Conservation (phyloP, 148 eudicot genomes). For the Chenopodium formosanum region DNA sequence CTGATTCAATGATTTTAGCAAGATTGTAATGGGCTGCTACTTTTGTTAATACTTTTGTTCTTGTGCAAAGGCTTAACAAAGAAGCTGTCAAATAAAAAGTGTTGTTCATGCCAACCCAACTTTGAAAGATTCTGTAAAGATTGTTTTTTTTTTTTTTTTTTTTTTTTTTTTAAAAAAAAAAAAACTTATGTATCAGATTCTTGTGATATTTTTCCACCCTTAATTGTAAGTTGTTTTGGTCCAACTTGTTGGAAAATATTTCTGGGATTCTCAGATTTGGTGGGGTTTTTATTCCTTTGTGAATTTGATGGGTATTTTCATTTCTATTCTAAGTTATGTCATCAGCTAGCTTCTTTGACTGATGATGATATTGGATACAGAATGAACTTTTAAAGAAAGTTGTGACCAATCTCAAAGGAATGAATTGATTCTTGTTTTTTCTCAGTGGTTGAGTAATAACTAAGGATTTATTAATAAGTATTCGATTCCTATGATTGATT, state of each 20-base stretch:
- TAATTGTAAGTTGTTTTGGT: slow-evolving; percentile 18
- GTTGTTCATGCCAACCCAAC: slow-evolving; percentile 8
- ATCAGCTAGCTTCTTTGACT: slow-evolving; percentile 28
- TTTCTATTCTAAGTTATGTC: slow-evolving; percentile 21
- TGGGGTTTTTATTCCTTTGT: slow-evolving; percentile 18
- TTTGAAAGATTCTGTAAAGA: slow-evolving; percentile 18
- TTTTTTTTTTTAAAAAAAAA: background rate
- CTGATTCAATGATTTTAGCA: slow-evolving; percentile 1
- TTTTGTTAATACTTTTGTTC: slow-evolving; percentile 1
- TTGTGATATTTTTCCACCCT: slow-evolving; percentile 13
- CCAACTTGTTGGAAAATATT: slow-evolving; percentile 23
- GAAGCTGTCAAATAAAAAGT: slow-evolving; percentile 12
- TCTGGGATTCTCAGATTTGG: slow-evolving; percentile 22
- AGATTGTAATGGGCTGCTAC: slow-evolving; percentile 1
- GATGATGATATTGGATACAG: slow-evolving; percentile 18
- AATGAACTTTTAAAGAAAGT: slow-evolving; percentile 11
- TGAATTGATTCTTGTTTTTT: slow-evolving; percentile 27
- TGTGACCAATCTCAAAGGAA: slow-evolving; percentile 27
- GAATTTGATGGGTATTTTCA: slow-evolving; percentile 15
- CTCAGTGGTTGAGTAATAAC: slow-evolving; percentile 15
- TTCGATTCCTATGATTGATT: background rate
- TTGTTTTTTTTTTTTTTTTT: background rate
- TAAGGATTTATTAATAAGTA: background rate
- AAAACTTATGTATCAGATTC: slow-evolving; percentile 8
- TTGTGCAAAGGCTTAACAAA: slow-evolving; percentile 17